These are phyloP conservation scores for Actinidia polygama DNA, from an alignment of 179 eudicot genomes.

Conservation along the genomic window DNA sequence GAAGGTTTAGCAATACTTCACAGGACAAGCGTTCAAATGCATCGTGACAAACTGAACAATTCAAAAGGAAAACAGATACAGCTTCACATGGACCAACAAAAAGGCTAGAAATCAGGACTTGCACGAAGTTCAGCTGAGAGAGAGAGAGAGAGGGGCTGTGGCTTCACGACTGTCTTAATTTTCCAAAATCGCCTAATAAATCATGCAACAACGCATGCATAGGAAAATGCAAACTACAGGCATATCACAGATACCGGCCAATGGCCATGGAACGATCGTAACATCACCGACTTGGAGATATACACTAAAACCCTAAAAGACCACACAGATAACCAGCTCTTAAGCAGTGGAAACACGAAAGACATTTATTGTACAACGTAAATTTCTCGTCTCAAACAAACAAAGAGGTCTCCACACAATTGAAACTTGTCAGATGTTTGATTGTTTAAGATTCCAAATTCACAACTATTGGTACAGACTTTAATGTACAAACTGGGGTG, in stretches of 20 bases:
- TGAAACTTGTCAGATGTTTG: neutral
- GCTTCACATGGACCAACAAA: too few relatives aligned
- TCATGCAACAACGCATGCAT: too few relatives aligned
- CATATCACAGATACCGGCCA: neutral
- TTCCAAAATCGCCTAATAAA: too few relatives aligned
- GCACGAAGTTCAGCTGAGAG: too few relatives aligned
- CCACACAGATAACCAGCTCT: too few relatives aligned
- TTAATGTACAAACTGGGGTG: constrained; percentile 17
- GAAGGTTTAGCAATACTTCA: too few relatives aligned
- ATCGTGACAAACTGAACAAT: too few relatives aligned
- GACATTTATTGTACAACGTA: neutral
- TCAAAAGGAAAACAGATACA: too few relatives aligned
- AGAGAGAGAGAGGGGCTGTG: too few relatives aligned
- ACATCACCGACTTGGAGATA: neutral
- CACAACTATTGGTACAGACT: constrained; percentile 16
- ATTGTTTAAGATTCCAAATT: constrained; percentile 4
- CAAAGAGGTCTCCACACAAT: neutral
- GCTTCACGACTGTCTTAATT: too few relatives aligned
- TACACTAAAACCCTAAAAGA: neutral
- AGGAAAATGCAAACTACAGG: neutral
- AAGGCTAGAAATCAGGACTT: too few relatives aligned
- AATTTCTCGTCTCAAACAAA: neutral
- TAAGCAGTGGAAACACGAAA: neutral
- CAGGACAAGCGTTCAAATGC: too few relatives aligned
- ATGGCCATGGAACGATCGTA: neutral